Evolutionary conservation across 2,329 filamentous ascomycete species (phyloP), one percentile per base, ranked within the genome.

Genomic region (Talaromyces sp.): DNA sequence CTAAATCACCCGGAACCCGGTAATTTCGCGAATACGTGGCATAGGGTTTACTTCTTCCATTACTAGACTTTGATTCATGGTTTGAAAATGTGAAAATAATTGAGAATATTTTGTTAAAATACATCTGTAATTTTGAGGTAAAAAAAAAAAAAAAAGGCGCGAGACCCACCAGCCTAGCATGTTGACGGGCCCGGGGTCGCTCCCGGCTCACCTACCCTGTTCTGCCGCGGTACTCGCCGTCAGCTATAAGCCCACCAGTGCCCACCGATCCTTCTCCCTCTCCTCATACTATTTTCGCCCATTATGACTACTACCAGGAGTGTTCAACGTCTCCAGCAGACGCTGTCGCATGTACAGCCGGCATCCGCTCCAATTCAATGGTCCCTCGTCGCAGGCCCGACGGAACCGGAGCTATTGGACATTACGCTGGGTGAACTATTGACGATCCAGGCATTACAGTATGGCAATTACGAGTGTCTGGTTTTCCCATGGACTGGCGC

Each of bases 401-500:
- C 83, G 39, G 81, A 89, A 58, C 86, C 88, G 52, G 85, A 86
- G 1, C 80, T 92, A 33, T 78, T 89, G 43, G 84, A 90, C 54
- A 74, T 91, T 45, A 91, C 87, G 0, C 79, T 92, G 7, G 86
- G 86, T 5, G 86, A 90, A 66, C 79, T 92, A 1, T 79, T 92
- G 35, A 85, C 88, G 54, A 78, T 89, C 13, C 89, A 92, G 72
- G 86, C 82, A 40, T 78, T 84, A 45, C 80, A 84, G 43, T 85
- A 88, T 69, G 82, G 84, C 20, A 77, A 82, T 46, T 79, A 82
- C 49, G 88, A 91, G 67, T 88, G 84, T 55, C 72, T 92, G 37
- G 80, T 91, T 20, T 87, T 89, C 46, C 86, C 88, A 0, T 91
- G 88, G 88, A 91, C 88, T 0, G 85, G 85, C 1, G 82, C 86